These are phyloP conservation scores for Alternaria incomplexa DNA, from an alignment of 2,329 filamentous ascomycete species.

Conservation along the genomic window DNA sequence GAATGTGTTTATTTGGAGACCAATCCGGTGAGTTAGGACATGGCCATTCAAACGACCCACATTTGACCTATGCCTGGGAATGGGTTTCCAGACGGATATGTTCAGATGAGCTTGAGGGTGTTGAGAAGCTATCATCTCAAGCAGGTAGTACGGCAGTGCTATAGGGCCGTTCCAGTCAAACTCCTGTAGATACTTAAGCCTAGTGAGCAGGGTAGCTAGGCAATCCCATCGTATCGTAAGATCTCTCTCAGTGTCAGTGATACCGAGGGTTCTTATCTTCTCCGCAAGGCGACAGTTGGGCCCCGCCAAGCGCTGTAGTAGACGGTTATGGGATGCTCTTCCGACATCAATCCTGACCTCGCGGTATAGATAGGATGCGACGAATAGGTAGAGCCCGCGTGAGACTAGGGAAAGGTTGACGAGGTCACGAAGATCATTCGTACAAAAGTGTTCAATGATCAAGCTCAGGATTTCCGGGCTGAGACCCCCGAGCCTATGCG, in stretches of 20 bases:
- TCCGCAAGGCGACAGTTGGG: background rate
- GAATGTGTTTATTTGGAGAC: background rate
- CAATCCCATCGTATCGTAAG: background rate
- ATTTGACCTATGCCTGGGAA: background rate
- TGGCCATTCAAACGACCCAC: background rate
- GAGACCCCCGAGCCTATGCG: background rate
- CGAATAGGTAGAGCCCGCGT: background rate
- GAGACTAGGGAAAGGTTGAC: conserved; percentile 1
- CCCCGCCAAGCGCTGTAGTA: background rate
- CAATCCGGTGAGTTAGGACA: background rate
- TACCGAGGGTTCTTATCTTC: background rate
- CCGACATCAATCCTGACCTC: background rate
- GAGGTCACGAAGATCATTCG: background rate
- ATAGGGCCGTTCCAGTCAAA: background rate
- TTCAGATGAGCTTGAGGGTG: background rate
- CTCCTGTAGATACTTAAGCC: background rate
- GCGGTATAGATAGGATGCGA: conserved; percentile 3
- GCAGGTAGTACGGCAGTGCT: background rate
- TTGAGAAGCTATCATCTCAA: background rate
- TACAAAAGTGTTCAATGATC: conserved; percentile 1
- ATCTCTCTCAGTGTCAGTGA: background rate
- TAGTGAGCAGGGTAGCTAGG: background rate
- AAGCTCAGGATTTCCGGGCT: background rate
- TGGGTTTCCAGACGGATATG: background rate
- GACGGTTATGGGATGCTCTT: background rate